These are phyloP conservation scores for Tolypocladium nubicola DNA, from an alignment of 2,329 filamentous ascomycete genomes.

Conservation along the genomic window DNA sequence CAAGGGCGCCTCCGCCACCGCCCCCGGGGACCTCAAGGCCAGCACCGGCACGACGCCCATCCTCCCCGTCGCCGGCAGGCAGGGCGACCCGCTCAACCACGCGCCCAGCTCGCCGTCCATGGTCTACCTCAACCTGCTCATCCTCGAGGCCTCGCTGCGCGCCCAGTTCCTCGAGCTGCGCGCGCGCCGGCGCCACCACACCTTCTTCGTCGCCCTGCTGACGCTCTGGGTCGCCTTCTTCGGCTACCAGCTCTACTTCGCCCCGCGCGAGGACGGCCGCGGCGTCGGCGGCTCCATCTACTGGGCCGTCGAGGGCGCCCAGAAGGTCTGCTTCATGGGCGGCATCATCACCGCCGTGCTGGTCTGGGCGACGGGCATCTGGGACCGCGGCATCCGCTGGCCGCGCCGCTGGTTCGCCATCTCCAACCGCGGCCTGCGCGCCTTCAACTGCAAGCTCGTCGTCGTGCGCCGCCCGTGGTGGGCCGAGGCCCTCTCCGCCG, in stretches of 20 bases:
- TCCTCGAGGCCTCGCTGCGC: conserved; percentile 88
- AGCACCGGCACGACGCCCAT: conserved; percentile 31
- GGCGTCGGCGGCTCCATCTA: conserved; percentile 91
- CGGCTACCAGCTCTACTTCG: conserved; percentile 81
- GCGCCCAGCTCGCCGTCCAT: conserved; percentile 87
- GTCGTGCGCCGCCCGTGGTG: conserved; percentile 75
- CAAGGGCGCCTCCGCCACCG: conserved; percentile 71
- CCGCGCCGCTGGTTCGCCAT: conserved; percentile 82
- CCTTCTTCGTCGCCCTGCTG: conserved; percentile 78
- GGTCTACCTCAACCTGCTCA: conserved; percentile 96
- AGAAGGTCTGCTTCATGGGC: conserved; percentile 86
- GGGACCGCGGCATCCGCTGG: conserved; percentile 92
- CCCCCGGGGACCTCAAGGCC: conserved; percentile 33
- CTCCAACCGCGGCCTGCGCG: conserved; percentile 79
- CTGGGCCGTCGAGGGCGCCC: conserved; percentile 84
- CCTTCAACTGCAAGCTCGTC: conserved; percentile 94
- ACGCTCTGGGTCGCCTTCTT: conserved; percentile 75
- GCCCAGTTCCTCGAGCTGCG: conserved; percentile 88
- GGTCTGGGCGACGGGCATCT: conserved; percentile 92
- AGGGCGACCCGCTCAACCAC: conserved; percentile 62
- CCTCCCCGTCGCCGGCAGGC: conserved; percentile 31
- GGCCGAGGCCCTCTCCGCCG: conserved; percentile 62
- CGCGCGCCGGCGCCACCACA: conserved; percentile 80
- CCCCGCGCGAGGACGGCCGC: conserved; percentile 88
- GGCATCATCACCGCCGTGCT: conserved; percentile 79